These are phyloP conservation scores for Blastobotrys robertii DNA, from an alignment of 805 yeast species.

Conservation along the genomic window DNA sequence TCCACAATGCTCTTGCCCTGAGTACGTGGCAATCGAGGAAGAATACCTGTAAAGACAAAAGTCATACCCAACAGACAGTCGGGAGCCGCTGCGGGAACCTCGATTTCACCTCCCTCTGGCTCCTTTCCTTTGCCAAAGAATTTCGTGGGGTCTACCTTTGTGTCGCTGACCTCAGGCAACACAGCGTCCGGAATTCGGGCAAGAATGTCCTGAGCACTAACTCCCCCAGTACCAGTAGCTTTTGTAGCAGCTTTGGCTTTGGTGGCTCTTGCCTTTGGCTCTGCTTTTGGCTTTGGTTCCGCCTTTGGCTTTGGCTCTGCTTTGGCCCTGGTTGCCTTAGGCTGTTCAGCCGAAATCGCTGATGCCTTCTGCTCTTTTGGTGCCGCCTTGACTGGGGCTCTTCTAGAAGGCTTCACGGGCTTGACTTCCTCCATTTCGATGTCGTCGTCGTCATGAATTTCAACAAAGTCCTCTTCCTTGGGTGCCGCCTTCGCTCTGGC, in stretches of 20 bases:
- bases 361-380: not conserved
- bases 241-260: slow-evolving; percentile 3
- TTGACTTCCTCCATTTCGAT: not conserved
- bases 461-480: not conserved
- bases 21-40: slow-evolving; percentile 71
- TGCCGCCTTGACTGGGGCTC: not conserved
- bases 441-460: not conserved
- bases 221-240: slow-evolving; percentile 7
- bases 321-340: not conserved
- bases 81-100: slow-evolving; percentile 70
- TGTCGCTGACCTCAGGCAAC: slow-evolving; percentile 40
- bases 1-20: slow-evolving; percentile 70
- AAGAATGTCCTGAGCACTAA: slow-evolving; percentile 46
- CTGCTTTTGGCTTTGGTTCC: slow-evolving; percentile 2
- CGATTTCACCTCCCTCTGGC: slow-evolving; percentile 4
- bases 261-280: not conserved
- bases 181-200: slow-evolving; percentile 66
- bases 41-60: slow-evolving; percentile 84
- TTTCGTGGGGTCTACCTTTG: slow-evolving; percentile 48
- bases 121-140: slow-evolving; percentile 38
- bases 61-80: slow-evolving; percentile 84
- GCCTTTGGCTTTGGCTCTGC: not conserved
- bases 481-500: not conserved
- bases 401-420: not conserved
- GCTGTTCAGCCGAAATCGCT: not conserved